A percentile compares a stretch with the other conserved stretches of the same genome.
These are phyloP conservation scores for Candida dubliniensis DNA, from an alignment of 1,139 yeast species.

Conservation along the genomic window DNA sequence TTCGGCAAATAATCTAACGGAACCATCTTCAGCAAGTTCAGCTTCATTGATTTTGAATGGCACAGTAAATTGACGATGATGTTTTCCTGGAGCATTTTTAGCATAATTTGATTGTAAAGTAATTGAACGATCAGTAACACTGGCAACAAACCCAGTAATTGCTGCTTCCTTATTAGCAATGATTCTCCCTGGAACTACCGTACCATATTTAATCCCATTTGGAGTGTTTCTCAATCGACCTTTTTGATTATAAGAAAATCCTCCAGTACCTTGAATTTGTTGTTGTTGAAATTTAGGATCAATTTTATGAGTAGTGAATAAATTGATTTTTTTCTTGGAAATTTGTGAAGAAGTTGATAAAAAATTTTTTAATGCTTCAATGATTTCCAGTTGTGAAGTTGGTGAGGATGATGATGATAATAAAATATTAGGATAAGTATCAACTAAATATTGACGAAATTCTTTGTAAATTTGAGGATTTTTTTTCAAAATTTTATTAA, in stretches of 20 bases:
- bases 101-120: slow-evolving; percentile 43
- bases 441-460: slow-evolving; percentile 36
- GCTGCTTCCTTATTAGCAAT: slow-evolving; percentile 58
- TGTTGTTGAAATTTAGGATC: slow-evolving; percentile 7
- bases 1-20: slow-evolving; percentile 40
- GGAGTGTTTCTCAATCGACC: slow-evolving; percentile 78
- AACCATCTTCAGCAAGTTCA: slow-evolving; percentile 38
- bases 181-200: slow-evolving; percentile 70
- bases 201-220: slow-evolving; percentile 62
- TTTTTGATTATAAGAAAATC: slow-evolving; percentile 66
- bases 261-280: slow-evolving; percentile 64
- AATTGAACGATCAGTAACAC: slow-evolving; percentile 38
- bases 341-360: slow-evolving; percentile 22
- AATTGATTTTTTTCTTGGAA: slow-evolving; percentile 19
- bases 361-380: slow-evolving; percentile 30
- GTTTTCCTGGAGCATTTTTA: slow-evolving; percentile 43
- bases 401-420: slow-evolving; percentile 12
- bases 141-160: slow-evolving; percentile 72
- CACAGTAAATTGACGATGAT: slow-evolving; percentile 44
- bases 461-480: slow-evolving; percentile 35
- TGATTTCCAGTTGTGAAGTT: slow-evolving; percentile 12
- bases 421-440: slow-evolving; percentile 37
- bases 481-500: slow-evolving; percentile 27
- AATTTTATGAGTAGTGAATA: slow-evolving; percentile 18
- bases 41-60: slow-evolving; percentile 46